Conservation (phyloP, 345 rosid genomes). For the Salix arbutifolia region DNA sequence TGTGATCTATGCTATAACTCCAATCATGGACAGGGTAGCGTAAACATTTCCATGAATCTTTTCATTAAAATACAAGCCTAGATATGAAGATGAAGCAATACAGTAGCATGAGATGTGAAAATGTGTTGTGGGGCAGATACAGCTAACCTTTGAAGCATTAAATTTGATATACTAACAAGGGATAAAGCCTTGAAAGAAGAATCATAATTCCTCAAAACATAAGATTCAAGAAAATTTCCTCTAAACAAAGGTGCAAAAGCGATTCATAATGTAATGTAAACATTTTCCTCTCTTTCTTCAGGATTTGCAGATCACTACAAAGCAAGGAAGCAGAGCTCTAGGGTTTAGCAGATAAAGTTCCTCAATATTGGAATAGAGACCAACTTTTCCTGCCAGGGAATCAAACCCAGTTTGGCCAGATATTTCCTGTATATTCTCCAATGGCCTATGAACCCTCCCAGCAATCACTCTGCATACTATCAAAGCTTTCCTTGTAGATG, state of each 20-base stretch:
- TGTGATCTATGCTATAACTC: not conserved
- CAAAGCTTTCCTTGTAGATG: slow-evolving; percentile 66
- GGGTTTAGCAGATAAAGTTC: slow-evolving; percentile 96
- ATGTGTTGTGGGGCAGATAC: slow-evolving; percentile 6
- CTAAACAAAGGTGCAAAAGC: slow-evolving; percentile 6
- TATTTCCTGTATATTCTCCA: slow-evolving; percentile 83
- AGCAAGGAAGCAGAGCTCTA: slow-evolving; percentile 87
- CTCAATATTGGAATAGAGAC: slow-evolving; percentile 84
- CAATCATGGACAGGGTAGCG: not conserved
- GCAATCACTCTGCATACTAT: slow-evolving; percentile 94
- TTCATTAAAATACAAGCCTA: slow-evolving; percentile 10
- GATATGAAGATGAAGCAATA: slow-evolving; percentile 10
- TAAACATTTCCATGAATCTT: not conserved
- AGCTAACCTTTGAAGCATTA: slow-evolving; percentile 4
- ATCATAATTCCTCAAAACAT: slow-evolving; percentile 21
- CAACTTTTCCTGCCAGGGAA: slow-evolving; percentile 94
- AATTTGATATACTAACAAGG: slow-evolving; percentile 14
- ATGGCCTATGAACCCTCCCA: slow-evolving; percentile 89
- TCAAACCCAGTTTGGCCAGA: slow-evolving; percentile 83
- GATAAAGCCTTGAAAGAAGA: slow-evolving; percentile 12
- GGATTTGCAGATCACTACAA: slow-evolving; percentile 80
- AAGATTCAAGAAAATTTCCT: slow-evolving; percentile 11
- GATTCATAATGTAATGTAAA: slow-evolving; percentile 13
- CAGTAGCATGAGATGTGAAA: slow-evolving; percentile 20
- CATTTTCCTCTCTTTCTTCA: slow-evolving; percentile 20